phyloP scores from a whole-genome alignment of 768 basidiomycete species.

The Suillus fuscotomentosus region DNA sequence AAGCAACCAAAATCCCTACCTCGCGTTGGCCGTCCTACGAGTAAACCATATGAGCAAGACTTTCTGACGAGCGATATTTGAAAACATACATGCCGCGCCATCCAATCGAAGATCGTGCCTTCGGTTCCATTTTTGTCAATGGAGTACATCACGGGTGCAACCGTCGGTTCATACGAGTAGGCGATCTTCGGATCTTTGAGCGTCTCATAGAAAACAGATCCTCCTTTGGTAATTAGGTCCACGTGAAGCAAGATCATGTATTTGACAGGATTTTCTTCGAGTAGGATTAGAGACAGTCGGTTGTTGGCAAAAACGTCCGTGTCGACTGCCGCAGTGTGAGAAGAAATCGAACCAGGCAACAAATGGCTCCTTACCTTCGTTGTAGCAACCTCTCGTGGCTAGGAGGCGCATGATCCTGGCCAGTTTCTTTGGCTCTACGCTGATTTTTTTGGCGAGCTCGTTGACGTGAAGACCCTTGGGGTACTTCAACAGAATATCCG shows the following conservation, averaged over 20 bases:
- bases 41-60: neutral
- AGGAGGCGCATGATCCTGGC: constrained; percentile 21
- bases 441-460: constrained; percentile 21
- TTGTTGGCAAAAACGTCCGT: constrained; percentile 28
- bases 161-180: constrained; percentile 19
- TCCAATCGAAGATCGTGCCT: constrained; percentile 23
- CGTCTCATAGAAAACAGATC: constrained; percentile 22
- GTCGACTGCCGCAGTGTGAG: constrained; percentile 21
- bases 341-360: neutral
- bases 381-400: constrained; percentile 28
- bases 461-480: constrained; percentile 31
- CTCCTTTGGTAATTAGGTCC: constrained; percentile 18
- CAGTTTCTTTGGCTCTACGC: constrained; percentile 14
- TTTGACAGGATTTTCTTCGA: constrained; percentile 14
- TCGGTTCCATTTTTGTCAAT: constrained; percentile 16
- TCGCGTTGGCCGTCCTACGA: constrained; percentile 18
- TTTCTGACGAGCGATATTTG: too few species aligned
- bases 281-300: too few species aligned
- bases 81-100: constrained; percentile 19
- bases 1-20: constrained; percentile 9
- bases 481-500: constrained; percentile 23
- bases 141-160: constrained; percentile 22
- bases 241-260: constrained; percentile 21
- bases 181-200: constrained; percentile 23
- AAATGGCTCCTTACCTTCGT: constrained; percentile 24